Evolutionary conservation across 2,329 filamentous ascomycete species (phyloP).

Genomic region (Pseudogymnoascus sp.): DNA sequence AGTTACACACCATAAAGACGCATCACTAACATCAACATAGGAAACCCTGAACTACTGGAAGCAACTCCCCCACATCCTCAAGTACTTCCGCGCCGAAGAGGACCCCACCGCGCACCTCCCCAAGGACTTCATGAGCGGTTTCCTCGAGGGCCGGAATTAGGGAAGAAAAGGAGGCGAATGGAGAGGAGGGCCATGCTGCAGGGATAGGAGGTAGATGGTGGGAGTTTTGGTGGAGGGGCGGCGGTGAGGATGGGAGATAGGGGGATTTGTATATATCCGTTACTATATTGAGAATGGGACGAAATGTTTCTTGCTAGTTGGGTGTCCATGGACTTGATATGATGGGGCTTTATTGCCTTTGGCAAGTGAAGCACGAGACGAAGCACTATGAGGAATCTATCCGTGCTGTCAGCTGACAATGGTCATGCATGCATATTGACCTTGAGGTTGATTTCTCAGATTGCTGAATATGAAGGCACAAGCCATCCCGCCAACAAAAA

Average conservation of each 20-base stretch:
- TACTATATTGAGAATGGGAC: neutral
- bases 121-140: conserved; percentile 84
- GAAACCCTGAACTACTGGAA: conserved; percentile 99
- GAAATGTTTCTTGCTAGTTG: neutral
- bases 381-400: neutral
- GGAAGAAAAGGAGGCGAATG: neutral
- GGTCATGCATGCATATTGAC: neutral
- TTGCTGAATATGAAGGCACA: neutral
- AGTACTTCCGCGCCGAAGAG: conserved; percentile 89
- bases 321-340: neutral
- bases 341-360: neutral
- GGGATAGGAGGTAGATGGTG: neutral
- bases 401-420: neutral
- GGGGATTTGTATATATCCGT: conserved; percentile 4
- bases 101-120: conserved; percentile 68
- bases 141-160: conserved; percentile 60
- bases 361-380: neutral
- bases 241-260: neutral
- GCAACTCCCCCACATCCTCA: conserved; percentile 89
- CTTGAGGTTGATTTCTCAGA: neutral
- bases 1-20: neutral
- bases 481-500: too few relatives aligned
- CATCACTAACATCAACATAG: conserved; percentile 37
- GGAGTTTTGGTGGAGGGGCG: neutral
- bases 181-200: neutral